Base-by-base conservation (phyloP, 495 filamentous ascomycete genomes). In the Talaromyces adpressus region DNA sequence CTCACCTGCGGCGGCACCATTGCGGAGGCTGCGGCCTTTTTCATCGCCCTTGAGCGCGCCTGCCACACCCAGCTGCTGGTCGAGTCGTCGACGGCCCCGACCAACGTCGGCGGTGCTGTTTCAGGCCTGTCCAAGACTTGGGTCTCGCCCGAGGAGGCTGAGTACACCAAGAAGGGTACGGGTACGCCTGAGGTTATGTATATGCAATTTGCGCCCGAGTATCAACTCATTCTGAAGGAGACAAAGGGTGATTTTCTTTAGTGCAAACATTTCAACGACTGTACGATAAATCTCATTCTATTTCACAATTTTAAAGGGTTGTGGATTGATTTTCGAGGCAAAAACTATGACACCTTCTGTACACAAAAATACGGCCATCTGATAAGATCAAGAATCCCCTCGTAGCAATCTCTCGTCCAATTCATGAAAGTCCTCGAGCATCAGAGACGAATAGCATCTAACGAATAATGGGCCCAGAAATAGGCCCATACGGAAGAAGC, bases 31-130 rank as follows among this genome's bases (percentile, higher is more conserved):
- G 84, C 82, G 11, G 82, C 82, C 63, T 85, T 83, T 77, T 87
- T 88, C 66, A 73, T 86, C 27, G 80, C 77, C 57, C 69, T 88
- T 4, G 85, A 88, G 65, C 78, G 79, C 66, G 81, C 79, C 2
- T 87, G 85, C 67, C 83, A 86, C 41, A 79, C 81, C 23, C 85
- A 88, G 68, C 67, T 87, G 16, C 71, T 86, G 7, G 83, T 79
- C 0, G 82, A 85, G 66, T 81, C 82, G 3, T 79, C 83, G 1
- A 71, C 73, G 0, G 79, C 72, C 0, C 59, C 32, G 25, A 14
- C 57, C 20, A 59, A n/a, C 57, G 34, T 59, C 27, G 57, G 29
- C 12, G 57, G 57, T 18, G 57, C 29, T 20, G 30, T 20, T 8
- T 75, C 71, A 4, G 78, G 81, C 3, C 70, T 78, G 63, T 73